These are phyloP conservation scores for Neopestalotiopsis rosae DNA, from an alignment of 2,329 filamentous ascomycete species.

Conservation along the genomic window DNA sequence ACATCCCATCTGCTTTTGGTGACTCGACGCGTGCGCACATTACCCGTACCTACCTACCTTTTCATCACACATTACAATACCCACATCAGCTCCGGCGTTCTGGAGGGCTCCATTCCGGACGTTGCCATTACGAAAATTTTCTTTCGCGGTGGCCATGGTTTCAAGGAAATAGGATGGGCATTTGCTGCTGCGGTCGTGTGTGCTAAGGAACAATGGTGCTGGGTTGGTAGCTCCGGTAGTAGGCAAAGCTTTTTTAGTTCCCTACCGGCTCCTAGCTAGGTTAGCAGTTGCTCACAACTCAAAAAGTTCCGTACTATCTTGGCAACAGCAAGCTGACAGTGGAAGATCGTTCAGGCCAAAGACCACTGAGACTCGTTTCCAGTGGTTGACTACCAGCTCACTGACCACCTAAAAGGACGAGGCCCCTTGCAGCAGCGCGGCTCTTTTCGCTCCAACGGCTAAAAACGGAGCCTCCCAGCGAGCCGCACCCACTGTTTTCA, in stretches of 20 bases:
- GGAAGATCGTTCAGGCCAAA: neutral
- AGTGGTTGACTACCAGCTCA: neutral
- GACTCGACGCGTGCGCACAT: neutral
- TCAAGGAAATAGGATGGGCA: neutral
- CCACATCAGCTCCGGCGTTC: conserved; percentile 5
- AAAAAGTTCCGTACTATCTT: neutral
- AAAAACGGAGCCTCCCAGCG: conserved; percentile 6
- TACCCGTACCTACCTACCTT: neutral
- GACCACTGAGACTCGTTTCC: neutral
- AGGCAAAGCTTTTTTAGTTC: too few species aligned
- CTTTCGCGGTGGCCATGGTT: conserved; percentile 4
- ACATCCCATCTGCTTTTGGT: neutral
- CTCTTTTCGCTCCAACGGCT: conserved; percentile 13
- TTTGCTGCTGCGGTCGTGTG: neutral
- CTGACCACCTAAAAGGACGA: too few species aligned
- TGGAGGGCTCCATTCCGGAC: neutral
- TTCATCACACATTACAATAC: neutral
- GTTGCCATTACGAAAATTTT: conserved; percentile 17
- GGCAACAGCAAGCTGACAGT: neutral
- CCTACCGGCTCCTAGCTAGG: neutral
- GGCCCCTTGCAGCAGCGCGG: conserved; percentile 2
- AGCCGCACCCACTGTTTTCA: neutral
- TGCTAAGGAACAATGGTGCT: too few species aligned
- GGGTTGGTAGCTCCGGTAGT: too few species aligned
- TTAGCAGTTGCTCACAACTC: neutral